Evolutionary conservation across 768 basidiomycete species (phyloP).

Genomic region (Gloeopeniophorella convolvens): DNA sequence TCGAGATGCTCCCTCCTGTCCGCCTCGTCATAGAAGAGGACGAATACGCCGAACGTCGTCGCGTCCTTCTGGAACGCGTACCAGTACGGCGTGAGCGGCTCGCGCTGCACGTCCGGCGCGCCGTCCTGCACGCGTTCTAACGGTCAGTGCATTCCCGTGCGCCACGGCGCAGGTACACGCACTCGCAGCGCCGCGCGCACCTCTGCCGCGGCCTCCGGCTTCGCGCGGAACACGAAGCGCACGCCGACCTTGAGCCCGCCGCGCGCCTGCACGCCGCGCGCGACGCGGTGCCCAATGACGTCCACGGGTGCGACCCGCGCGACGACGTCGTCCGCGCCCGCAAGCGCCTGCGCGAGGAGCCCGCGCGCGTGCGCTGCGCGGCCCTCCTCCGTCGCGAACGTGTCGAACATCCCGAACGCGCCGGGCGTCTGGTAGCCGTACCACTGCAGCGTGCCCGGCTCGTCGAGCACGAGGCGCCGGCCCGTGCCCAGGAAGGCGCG

Average conservation of each 20-base stretch:
- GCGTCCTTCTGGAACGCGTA: constrained; percentile 1
- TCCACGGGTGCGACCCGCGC: not conserved
- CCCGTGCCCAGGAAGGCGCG: not conserved
- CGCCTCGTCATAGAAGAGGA: not conserved
- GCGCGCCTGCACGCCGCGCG: not conserved
- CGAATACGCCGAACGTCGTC: not conserved
- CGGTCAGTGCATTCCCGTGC: too few species aligned
- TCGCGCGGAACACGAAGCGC: not conserved
- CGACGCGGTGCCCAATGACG: not conserved
- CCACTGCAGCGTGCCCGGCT: constrained; percentile 3
- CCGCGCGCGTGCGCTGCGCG: constrained; percentile 2
- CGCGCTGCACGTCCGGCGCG: not conserved
- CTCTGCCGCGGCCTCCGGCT: not conserved
- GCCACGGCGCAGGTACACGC: too few species aligned
- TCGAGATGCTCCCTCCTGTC: not conserved
- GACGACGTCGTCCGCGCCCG: not conserved
- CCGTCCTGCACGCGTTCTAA: too few species aligned
- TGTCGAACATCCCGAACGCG: not conserved
- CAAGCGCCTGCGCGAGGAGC: not conserved
- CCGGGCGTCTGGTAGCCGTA: not conserved
- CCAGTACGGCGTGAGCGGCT: not conserved
- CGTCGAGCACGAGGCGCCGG: not conserved
- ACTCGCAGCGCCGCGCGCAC: not conserved
- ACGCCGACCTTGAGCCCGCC: not conserved
- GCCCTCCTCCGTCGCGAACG: not conserved